Conservation (phyloP, 108 stramenopile species). For the Seminavis robusta region DNA sequence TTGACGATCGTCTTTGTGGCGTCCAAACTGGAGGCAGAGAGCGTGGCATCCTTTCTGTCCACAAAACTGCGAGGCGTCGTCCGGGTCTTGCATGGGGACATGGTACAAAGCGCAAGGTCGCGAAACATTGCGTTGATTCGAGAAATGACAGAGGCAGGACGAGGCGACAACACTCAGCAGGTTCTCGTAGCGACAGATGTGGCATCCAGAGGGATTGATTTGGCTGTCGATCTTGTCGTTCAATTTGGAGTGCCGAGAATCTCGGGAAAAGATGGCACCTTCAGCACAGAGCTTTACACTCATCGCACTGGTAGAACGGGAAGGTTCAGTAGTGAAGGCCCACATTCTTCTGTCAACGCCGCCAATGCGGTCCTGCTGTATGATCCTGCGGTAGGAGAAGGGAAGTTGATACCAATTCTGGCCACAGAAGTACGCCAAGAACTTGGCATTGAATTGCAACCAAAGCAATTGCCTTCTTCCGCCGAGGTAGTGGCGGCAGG, state of each 20-base stretch:
- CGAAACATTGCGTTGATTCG: slow-evolving; percentile 32
- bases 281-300: slow-evolving; percentile 43
- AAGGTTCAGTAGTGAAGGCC: slow-evolving; percentile 19
- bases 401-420: slow-evolving; percentile 22
- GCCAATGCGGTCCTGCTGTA: slow-evolving; percentile 39
- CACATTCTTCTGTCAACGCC: slow-evolving; percentile 12
- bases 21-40: slow-evolving; percentile 40
- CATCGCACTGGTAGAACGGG: slow-evolving; percentile 49
- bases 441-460: slow-evolving; percentile 23
- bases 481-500: slow-evolving; percentile 39
- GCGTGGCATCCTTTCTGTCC: slow-evolving; percentile 28
- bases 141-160: slow-evolving; percentile 5
- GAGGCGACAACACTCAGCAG: background rate
- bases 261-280: slow-evolving; percentile 49
- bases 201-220: slow-evolving; percentile 38
- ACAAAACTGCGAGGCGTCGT: slow-evolving; percentile 21
- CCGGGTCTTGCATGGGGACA: slow-evolving; percentile 44
- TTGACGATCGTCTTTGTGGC: slow-evolving; percentile 47
- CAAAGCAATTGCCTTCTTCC: slow-evolving; percentile 38
- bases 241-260: slow-evolving; percentile 35
- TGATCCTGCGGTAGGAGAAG: slow-evolving; percentile 28
- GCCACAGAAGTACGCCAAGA: slow-evolving; percentile 20
- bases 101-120: slow-evolving; percentile 32
- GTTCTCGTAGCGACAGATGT: slow-evolving; percentile 50
- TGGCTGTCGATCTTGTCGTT: slow-evolving; percentile 37